These are phyloP conservation scores for Arabidopsis arenosa DNA, from an alignment of 345 rosid genomes.

Conservation along the genomic window DNA sequence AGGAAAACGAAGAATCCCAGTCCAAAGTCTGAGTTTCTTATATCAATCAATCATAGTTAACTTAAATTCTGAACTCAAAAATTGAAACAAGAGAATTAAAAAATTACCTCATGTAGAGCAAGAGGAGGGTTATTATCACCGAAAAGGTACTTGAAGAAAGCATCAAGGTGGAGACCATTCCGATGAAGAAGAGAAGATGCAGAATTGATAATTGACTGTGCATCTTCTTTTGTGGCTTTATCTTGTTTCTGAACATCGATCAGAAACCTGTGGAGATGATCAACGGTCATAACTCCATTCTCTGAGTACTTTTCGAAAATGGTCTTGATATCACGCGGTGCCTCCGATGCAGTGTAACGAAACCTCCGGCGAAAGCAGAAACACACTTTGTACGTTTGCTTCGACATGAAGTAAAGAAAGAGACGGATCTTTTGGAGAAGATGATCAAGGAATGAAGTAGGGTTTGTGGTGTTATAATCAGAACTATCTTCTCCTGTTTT, in stretches of 20 bases:
- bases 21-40: neutral
- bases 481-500: neutral
- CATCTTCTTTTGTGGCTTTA: constrained; percentile 57
- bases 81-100: neutral
- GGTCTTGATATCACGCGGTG: constrained; percentile 59
- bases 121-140: constrained; percentile 62
- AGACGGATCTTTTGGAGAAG: constrained; percentile 26
- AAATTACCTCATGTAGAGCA: constrained; percentile 51
- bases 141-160: constrained; percentile 67
- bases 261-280: constrained; percentile 60
- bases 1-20: neutral
- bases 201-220: constrained; percentile 52
- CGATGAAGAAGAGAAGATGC: constrained; percentile 53
- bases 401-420: constrained; percentile 30
- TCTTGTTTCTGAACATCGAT: constrained; percentile 62
- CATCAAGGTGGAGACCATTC: constrained; percentile 59
- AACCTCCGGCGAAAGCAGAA: constrained; percentile 68
- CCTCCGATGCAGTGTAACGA: constrained; percentile 59
- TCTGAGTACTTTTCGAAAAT: constrained; percentile 60
- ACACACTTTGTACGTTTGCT: constrained; percentile 68
- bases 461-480: neutral
- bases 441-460: neutral
- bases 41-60: neutral
- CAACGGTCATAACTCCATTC: constrained; percentile 57
- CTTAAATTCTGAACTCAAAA: neutral